Evolutionary conservation across 2,329 filamentous ascomycete genomes (phyloP).

Genomic region (Aspergillus quadrilineatus): DNA sequence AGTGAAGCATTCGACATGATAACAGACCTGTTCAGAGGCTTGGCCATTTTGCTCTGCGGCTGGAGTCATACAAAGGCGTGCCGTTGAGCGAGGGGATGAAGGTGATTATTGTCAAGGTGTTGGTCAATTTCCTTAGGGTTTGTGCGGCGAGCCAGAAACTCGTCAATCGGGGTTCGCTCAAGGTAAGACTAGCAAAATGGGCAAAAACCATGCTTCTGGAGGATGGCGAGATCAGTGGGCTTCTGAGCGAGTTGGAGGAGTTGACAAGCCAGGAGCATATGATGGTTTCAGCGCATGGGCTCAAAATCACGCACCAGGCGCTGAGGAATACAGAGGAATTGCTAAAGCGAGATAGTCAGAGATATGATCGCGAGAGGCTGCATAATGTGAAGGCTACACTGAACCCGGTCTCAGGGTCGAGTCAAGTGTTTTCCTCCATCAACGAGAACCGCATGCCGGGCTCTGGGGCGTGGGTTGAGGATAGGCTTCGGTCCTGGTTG

Average conservation of each 20-base stretch:
- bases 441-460: not conserved
- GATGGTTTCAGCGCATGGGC: constrained; percentile 13
- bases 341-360: not conserved
- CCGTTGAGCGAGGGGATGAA: no score
- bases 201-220: constrained; percentile 7
- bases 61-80: no score
- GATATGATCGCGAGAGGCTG: not conserved
- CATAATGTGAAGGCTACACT: not conserved
- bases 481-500: not conserved
- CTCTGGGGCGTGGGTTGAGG: not conserved
- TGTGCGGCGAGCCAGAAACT: no score
- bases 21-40: no score
- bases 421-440: not conserved
- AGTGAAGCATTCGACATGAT: no score
- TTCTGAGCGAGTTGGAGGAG: constrained; percentile 10
- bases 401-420: not conserved
- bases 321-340: not conserved
- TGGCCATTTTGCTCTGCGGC: no score
- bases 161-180: constrained; percentile 2
- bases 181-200: constrained; percentile 6
- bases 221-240: not conserved
- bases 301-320: constrained; percentile 10
- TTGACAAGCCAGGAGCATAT: constrained; percentile 13
- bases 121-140: no score
- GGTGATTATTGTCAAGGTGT: no score